A percentile compares a stretch with the other conserved stretches of the same genome.
Conservation (phyloP, 2,329 filamentous ascomycete species). For the Fusarium chlamydosporum region DNA sequence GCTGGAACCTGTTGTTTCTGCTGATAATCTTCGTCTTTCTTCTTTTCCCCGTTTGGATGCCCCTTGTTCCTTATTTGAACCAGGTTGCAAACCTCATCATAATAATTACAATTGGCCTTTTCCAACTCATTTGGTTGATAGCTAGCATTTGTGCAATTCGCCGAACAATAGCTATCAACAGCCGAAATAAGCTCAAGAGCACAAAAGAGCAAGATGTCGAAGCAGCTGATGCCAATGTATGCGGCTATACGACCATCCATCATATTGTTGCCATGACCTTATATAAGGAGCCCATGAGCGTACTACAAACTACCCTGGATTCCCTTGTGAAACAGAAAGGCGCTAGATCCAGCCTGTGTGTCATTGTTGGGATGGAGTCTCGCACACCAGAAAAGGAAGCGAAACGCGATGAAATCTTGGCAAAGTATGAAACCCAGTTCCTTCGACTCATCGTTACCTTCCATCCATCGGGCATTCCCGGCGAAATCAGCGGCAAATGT, state of each 20-base stretch:
- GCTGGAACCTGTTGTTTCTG: constrained; percentile 36
- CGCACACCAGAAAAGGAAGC: constrained; percentile 32
- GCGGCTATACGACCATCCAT: constrained; percentile 18
- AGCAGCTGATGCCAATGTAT: background rate
- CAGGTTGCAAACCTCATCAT: constrained; percentile 34
- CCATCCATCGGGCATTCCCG: constrained; percentile 23
- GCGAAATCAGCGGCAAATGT: constrained; percentile 35
- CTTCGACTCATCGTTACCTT: constrained; percentile 38
- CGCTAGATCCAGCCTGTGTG: constrained; percentile 20
- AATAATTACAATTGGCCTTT: constrained; percentile 25
- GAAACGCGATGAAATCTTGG: constrained; percentile 30
- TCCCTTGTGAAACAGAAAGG: constrained; percentile 27
- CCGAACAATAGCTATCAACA: constrained; percentile 37
- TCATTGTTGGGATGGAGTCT: constrained; percentile 36
- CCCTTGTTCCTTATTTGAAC: constrained; percentile 30
- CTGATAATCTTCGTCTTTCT: constrained; percentile 29
- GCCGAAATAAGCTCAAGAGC: constrained; percentile 16
- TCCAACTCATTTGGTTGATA: constrained; percentile 37
- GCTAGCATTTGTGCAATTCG: constrained; percentile 38
- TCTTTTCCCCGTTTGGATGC: constrained; percentile 38
- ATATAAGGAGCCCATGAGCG: constrained; percentile 38
- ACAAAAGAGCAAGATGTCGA: constrained; percentile 29
- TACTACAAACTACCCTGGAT: constrained; percentile 32
- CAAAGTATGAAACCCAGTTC: constrained; percentile 30
- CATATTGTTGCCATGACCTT: constrained; percentile 42